These are phyloP conservation scores for Parietaria judaica DNA, from an alignment of 306 rosid species.

Conservation along the genomic window DNA sequence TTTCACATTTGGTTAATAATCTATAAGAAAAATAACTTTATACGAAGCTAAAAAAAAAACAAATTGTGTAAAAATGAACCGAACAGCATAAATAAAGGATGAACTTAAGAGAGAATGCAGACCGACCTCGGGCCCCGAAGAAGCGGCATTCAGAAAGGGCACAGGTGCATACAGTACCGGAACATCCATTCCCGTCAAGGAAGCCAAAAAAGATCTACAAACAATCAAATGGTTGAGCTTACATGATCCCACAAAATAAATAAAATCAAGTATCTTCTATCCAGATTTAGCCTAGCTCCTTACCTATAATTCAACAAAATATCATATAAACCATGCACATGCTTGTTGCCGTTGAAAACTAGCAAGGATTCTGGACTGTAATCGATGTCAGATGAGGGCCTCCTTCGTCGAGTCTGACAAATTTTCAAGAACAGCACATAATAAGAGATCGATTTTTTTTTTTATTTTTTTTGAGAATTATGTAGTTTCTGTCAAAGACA, in stretches of 20 bases:
- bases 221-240: conserved; percentile 18
- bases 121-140: conserved; percentile 74
- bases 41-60: too few relatives aligned
- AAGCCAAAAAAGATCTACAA: conserved; percentile 60
- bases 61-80: neutral
- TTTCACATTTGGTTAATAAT: neutral
- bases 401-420: conserved; percentile 57
- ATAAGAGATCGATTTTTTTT: neutral
- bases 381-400: conserved; percentile 59
- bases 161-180: conserved; percentile 75
- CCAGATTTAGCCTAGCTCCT: conserved; percentile 9
- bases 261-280: conserved; percentile 12
- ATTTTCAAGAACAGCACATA: conserved; percentile 11
- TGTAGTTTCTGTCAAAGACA: neutral
- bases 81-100: too few relatives aligned
- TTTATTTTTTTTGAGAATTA: too few relatives aligned
- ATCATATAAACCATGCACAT: conserved; percentile 73
- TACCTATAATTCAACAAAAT: conserved; percentile 82
- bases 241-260: conserved; percentile 11
- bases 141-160: conserved; percentile 77
- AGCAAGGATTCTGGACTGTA: conserved; percentile 75
- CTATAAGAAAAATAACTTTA: neutral
- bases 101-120: too few relatives aligned
- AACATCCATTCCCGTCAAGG: conserved; percentile 65
- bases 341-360: conserved; percentile 54